Evolutionary conservation across 768 basidiomycete genomes (phyloP), one percentile per base, ranked within the genome.

Genomic region (Lactarius indigo): DNA sequence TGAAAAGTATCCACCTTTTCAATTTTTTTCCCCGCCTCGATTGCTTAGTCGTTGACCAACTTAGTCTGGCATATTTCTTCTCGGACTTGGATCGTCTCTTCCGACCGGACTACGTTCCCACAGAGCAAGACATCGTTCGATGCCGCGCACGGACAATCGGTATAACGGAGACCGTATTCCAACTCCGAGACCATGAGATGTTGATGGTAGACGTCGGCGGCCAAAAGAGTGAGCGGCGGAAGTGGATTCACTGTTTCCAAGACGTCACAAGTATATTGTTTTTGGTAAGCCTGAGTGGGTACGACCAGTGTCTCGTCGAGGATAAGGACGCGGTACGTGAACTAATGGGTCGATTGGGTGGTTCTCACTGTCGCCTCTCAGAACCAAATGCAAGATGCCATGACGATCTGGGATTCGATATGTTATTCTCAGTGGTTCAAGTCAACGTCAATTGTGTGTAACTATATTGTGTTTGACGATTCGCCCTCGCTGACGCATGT

Each of bases 361-460:
- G 31, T 35, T 23, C 63, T 66, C 39, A 59, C 37, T 23, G 64
- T 65, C 31, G 65, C 66, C 68, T 41, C 35, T 8, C 73, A 95
- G 90, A 98, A 98, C 74, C 95, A 96, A 87, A 96, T 98, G 94
- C 92, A 96, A 80, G 95, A 98, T 70, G 93, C 95, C 1, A 91
- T 98, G 88, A 93, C 93, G n/a, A 93, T 98, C 59, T 98, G 95
- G 90, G 95, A 98, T 72, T 94, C 94, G 50, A 96, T 98, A 83
- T 96, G 94, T 78, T 94, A 97, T 76, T 96, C 94, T 12, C 94
- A 96, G 70, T 97, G 94, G 94, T 97, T 97, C 79, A 91, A 92
- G 77, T 86, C 90, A 69, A 96, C 94, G 0, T 94, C 93, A 12
- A 93, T 97, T 63, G 94, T 94, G 69, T 55, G 70, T 20, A 35